Base-by-base conservation (phyloP, 208 protist species). In the Balamuthia mandrillaris region DNA sequence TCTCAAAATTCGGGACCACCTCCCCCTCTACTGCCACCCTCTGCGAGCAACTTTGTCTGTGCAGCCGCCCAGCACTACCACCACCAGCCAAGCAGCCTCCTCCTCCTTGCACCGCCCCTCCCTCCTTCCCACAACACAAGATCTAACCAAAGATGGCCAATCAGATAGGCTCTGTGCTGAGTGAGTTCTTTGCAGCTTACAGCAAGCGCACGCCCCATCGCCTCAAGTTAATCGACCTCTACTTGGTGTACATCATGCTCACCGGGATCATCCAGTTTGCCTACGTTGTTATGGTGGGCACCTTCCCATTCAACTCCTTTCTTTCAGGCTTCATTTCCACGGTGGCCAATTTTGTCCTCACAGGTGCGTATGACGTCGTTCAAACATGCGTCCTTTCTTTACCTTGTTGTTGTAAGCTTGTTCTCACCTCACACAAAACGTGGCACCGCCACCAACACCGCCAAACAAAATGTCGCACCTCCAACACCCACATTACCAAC, bases 301-400 rank as follows among this genome's bases (percentile, higher is more conserved):
- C 79, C 41, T 91, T 89, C 61, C 89, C 89, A 51, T 91, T 91
- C 72, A 92, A 91, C 86, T 87, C 88, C 54, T 92, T 92, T 74
- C 83, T 92, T 52, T 74, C 85, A 58, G 84, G 85, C 61, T 92
- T 92, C 63, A 91, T 91, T 49, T 91, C 88, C 37, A 82, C 54
- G 72, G 88, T 92, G 63, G 89, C 88, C 63, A 66, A 39, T 68
- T 92, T 92, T 44, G 42, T 91, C 47, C 66, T 91, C 39, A 85
- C 88, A 5, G 70, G 72, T 84, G 58, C 68, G 75, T n/a, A n/a
- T n/a, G n/a, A n/a, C n/a, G n/a, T n/a, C n/a, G n/a, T 68, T 68
- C 24, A 54, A n/a, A 5, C 9, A 7, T 18, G 47, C 16, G 14
- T 14, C 49, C 49, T 54, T 21, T 54, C 16, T 21, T 54, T 54